phyloP scores from a whole-genome alignment of 2,329 filamentous ascomycete genomes.

The Claviceps purpurea region DNA sequence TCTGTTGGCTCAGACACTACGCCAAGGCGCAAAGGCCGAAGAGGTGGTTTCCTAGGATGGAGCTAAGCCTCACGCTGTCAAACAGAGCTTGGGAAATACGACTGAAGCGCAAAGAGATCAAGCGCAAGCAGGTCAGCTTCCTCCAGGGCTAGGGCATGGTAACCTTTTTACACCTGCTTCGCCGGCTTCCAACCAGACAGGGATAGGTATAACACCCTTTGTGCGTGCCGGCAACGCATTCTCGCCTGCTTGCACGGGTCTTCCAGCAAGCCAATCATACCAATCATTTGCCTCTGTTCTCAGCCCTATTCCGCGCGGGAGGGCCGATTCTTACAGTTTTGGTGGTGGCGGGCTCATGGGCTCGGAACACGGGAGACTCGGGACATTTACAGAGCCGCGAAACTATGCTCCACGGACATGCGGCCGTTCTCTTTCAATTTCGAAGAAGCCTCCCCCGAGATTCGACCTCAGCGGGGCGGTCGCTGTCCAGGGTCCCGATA shows the following conservation, averaged over 20 bases:
- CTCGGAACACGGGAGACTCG: slow-evolving; percentile 4
- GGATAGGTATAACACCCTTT: neutral
- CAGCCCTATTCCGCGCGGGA: neutral
- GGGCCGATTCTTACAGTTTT: neutral
- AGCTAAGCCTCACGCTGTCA: slow-evolving; percentile 2
- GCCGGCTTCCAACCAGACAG: neutral
- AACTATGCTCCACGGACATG: slow-evolving; percentile 26
- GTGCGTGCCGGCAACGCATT: neutral
- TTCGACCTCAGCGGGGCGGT: slow-evolving; percentile 16
- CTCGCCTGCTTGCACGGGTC: neutral
- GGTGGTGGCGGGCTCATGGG: slow-evolving; percentile 5
- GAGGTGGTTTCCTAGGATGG: slow-evolving; percentile 5
- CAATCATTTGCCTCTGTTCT: slow-evolving; percentile 2
- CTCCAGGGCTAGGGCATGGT: neutral
- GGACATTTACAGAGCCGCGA: slow-evolving; percentile 25
- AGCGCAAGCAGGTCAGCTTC: neutral
- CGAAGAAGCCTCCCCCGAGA: slow-evolving; percentile 22
- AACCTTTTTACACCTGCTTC: neutral
- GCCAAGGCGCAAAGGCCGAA: neutral
- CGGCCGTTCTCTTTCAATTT: slow-evolving; percentile 10
- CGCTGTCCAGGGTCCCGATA: neutral
- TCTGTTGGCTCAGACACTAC: slow-evolving; percentile 3
- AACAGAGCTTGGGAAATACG: neutral
- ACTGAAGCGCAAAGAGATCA: neutral
- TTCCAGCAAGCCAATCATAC: slow-evolving; percentile 4